Evolutionary conservation across 2,329 filamentous ascomycete genomes (phyloP).

Genomic region (Apiospora sp.): DNA sequence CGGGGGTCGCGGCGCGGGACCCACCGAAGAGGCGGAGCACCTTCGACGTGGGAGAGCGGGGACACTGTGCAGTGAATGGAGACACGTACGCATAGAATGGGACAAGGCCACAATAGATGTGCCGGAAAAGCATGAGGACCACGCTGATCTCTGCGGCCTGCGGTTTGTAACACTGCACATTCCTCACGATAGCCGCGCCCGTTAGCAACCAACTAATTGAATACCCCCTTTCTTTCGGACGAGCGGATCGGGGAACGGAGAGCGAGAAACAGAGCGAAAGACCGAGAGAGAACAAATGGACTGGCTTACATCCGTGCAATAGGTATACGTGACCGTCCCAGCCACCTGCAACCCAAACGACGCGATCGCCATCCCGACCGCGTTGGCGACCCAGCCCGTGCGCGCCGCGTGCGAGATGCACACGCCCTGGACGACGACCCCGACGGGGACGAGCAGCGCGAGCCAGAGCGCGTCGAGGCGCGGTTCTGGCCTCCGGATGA

Average conservation of each 20-base stretch:
- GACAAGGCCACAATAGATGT: conserved; percentile 43
- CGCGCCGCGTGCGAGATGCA: conserved; percentile 39
- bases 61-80: too few relatives aligned
- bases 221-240: too few relatives aligned
- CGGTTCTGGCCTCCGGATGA: conserved; percentile 38
- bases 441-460: conserved; percentile 36
- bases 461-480: conserved; percentile 44
- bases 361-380: conserved; percentile 46
- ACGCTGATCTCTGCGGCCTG: conserved; percentile 45
- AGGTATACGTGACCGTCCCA: conserved; percentile 45
- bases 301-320: conserved; percentile 39
- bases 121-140: conserved; percentile 44
- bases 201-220: too few relatives aligned
- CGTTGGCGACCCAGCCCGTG: conserved; percentile 43
- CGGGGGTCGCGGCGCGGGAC: too few relatives aligned
- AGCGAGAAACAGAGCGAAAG: not conserved
- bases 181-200: too few relatives aligned
- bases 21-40: not conserved
- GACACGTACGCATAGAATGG: conserved; percentile 41
- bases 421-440: conserved; percentile 38
- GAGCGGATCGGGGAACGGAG: too few relatives aligned
- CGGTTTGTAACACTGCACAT: conserved; percentile 41
- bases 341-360: conserved; percentile 46
- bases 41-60: too few relatives aligned
- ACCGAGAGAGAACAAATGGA: not conserved